A percentile compares a stretch with the other conserved stretches of the same genome.
Evolutionary conservation across 768 basidiomycete genomes (phyloP).

Genomic region (Russula lepida): DNA sequence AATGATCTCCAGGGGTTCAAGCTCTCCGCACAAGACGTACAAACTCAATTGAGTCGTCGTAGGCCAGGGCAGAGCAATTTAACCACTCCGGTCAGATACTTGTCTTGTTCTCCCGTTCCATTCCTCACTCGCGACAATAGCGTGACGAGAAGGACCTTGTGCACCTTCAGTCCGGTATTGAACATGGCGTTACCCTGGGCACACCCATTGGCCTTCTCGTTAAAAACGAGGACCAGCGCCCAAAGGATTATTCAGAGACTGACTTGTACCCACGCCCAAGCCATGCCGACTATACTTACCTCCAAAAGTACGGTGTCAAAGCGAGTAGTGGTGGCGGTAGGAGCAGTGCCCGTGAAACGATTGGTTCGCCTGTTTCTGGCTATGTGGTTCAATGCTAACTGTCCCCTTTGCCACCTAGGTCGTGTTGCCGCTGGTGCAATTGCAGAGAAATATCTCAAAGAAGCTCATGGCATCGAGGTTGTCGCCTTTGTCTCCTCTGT

Average conservation of each 20-base stretch:
- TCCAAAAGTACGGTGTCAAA: slow-evolving; percentile 95
- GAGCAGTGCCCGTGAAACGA: slow-evolving; percentile 92
- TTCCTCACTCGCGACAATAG: slow-evolving; percentile 31
- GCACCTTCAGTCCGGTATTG: slow-evolving; percentile 86
- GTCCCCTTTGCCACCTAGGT: slow-evolving; percentile 39
- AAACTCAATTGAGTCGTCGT: slow-evolving; percentile 82
- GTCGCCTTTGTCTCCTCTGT: slow-evolving; percentile 97
- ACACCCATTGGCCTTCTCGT: slow-evolving; percentile 97
- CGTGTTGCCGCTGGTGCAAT: slow-evolving; percentile 98
- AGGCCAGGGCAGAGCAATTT: slow-evolving; percentile 94
- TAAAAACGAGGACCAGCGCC: slow-evolving; percentile 95
- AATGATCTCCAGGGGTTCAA: slow-evolving; percentile 57
- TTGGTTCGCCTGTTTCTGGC: slow-evolving; percentile 44
- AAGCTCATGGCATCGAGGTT: slow-evolving; percentile 85
- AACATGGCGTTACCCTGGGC: slow-evolving; percentile 91
- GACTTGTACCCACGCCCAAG: slow-evolving; percentile 95
- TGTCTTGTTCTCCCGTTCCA: not conserved
- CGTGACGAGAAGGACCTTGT: slow-evolving; percentile 95
- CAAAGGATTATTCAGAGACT: slow-evolving; percentile 97
- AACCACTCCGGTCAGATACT: slow-evolving; percentile 74
- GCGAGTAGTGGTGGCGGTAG: slow-evolving; percentile 95
- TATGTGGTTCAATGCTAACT: not conserved
- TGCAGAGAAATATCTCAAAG: slow-evolving; percentile 88
- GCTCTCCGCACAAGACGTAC: slow-evolving; percentile 76
- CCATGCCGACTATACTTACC: slow-evolving; percentile 97